phyloP scores from a whole-genome alignment of 257 asterid genomes.

The Forsythia suspensa region DNA sequence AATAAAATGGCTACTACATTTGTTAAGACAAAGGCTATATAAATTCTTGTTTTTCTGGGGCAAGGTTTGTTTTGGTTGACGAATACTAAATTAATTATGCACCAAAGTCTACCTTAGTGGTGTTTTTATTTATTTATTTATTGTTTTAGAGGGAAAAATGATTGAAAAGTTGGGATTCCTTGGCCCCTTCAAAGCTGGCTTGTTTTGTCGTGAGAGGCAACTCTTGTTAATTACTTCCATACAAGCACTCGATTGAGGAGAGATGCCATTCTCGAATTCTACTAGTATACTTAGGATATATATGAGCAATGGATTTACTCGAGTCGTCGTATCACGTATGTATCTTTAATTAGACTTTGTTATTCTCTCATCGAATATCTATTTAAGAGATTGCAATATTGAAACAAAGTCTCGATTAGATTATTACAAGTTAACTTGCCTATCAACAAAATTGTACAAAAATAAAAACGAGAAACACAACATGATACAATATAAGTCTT shows the following conservation, averaged over 20 bases:
- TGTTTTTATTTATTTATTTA: conserved; percentile 5
- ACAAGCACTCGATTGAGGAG: too few species aligned
- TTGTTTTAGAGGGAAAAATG: neutral
- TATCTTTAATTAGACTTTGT: neutral
- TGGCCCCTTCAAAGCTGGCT: conserved; percentile 66
- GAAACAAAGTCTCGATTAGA: too few species aligned
- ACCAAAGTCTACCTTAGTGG: conserved; percentile 4
- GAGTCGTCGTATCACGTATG: neutral
- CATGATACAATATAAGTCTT: too few species aligned
- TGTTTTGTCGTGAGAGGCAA: conserved; percentile 54
- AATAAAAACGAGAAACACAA: too few species aligned
- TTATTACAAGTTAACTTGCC: too few species aligned
- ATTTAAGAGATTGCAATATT: too few species aligned
- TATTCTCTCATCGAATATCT: too few species aligned
- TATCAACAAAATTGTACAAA: too few species aligned
- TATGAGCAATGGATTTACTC: conserved; percentile 23
- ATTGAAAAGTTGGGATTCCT: conserved; percentile 37
- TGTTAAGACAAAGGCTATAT: conserved; percentile 16
- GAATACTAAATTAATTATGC: conserved; percentile 7
- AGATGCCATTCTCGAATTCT: conserved; percentile 8
- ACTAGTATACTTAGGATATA: conserved; percentile 20
- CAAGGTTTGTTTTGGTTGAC: conserved; percentile 32
- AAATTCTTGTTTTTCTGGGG: conserved; percentile 15
- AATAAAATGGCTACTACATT: conserved; percentile 30
- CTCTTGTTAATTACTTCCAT: conserved; percentile 34